A percentile compares a stretch with the other conserved stretches of the same genome.
These are phyloP conservation scores for Dryas octopetala DNA, from an alignment of 306 rosid species.

Conservation along the genomic window DNA sequence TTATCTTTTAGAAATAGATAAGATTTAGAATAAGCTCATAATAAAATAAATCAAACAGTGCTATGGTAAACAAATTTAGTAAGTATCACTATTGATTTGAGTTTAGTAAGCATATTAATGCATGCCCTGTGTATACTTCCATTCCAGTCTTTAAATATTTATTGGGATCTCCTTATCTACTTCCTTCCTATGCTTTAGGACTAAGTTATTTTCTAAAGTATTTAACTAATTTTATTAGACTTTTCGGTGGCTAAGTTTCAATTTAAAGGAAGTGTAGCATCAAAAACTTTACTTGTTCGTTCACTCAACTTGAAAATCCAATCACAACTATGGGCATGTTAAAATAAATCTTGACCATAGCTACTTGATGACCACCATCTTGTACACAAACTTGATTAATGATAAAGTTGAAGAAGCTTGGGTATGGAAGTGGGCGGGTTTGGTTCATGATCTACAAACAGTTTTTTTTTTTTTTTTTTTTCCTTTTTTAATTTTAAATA, in stretches of 20 bases:
- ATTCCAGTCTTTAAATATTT: too few species aligned
- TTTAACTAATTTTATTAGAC: background rate
- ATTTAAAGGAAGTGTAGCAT: background rate
- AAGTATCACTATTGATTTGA: too few species aligned
- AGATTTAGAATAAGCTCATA: too few species aligned
- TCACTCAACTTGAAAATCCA: background rate
- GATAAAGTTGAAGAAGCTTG: background rate
- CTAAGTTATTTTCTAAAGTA: slow-evolving; percentile 19
- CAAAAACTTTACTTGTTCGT: background rate
- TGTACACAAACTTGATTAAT: background rate
- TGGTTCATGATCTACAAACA: background rate
- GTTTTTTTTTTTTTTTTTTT: background rate
- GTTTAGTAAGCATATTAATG: too few species aligned
- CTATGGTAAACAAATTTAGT: too few species aligned
- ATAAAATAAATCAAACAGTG: too few species aligned
- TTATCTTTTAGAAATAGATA: too few species aligned
- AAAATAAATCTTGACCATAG: background rate
- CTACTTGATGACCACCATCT: background rate
- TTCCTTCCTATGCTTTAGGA: slow-evolving; percentile 41
- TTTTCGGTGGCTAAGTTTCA: background rate
- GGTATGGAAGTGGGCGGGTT: background rate
- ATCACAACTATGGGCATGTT: background rate
- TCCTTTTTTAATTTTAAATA: background rate
- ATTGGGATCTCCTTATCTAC: slow-evolving; percentile 32
- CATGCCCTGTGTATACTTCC: too few species aligned